phyloP scores from a whole-genome alignment of 2,329 filamentous ascomycete species.

The Xylaria sp. region DNA sequence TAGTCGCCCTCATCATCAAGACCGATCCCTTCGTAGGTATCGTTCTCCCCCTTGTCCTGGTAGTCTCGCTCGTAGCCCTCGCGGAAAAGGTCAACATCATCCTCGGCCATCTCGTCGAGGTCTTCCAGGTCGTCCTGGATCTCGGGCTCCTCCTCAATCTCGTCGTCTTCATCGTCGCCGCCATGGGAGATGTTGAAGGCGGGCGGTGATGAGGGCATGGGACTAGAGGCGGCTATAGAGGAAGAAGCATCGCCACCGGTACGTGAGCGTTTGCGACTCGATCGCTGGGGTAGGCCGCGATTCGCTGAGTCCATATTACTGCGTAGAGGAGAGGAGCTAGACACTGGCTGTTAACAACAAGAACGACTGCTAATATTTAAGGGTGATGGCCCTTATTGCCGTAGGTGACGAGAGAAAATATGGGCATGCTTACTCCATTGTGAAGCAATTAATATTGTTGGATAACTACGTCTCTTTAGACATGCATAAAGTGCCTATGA shows the following conservation, averaged over 20 bases:
- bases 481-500: neutral
- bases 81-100: conserved; percentile 81
- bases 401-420: no score
- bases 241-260: conserved; percentile 62
- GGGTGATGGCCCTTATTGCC: no score
- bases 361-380: no score
- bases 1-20: conserved; percentile 83
- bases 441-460: neutral
- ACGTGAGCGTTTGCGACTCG: conserved; percentile 66
- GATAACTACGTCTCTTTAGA: neutral
- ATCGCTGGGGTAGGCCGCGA: conserved; percentile 68
- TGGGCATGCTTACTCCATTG: conserved; percentile 23
- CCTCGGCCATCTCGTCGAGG: conserved; percentile 83
- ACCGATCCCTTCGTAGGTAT: conserved; percentile 75
- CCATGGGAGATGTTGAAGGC: conserved; percentile 73
- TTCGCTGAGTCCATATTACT: conserved; percentile 86
- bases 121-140: conserved; percentile 79
- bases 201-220: conserved; percentile 73
- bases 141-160: conserved; percentile 76
- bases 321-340: conserved; percentile 74
- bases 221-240: conserved; percentile 66
- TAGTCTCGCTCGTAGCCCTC: conserved; percentile 80
- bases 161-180: conserved; percentile 78
- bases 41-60: conserved; percentile 71
- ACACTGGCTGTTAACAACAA: neutral